Conservation (phyloP, 805 yeast species). For the Phaffomyces opuntiae region DNA sequence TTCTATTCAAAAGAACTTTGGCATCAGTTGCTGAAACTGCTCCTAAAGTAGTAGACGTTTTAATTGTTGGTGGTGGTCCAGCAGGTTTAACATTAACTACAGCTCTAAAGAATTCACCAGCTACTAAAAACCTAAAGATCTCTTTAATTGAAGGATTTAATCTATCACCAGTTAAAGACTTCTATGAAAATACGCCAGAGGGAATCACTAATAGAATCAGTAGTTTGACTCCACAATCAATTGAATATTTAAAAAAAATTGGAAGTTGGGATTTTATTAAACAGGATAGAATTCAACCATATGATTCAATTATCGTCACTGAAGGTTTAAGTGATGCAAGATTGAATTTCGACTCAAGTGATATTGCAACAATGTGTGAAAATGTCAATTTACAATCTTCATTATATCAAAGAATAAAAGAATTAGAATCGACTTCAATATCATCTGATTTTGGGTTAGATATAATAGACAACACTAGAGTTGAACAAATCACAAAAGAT, state of each 20-base stretch:
- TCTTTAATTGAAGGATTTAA: constrained; percentile 70
- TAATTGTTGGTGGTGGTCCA: constrained; percentile 95
- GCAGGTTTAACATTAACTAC: constrained; percentile 88
- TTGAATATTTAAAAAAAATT: constrained; percentile 54
- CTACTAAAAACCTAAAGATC: constrained; percentile 52
- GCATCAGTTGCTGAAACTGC: constrained; percentile 12
- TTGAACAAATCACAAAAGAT: constrained; percentile 41
- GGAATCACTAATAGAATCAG: constrained; percentile 73
- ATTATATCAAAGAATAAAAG: constrained; percentile 45
- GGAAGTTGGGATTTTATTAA: constrained; percentile 72
- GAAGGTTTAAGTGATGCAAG: constrained; percentile 72
- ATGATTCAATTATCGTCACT: constrained; percentile 77
- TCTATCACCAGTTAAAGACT: constrained; percentile 43
- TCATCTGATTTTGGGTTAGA: constrained; percentile 25
- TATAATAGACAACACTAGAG: constrained; percentile 64
- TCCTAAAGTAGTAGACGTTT: constrained; percentile 49
- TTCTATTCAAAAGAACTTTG: constrained; percentile 18
- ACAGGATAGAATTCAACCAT: constrained; percentile 67
- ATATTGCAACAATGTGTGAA: constrained; percentile 82
- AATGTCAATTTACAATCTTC: constrained; percentile 78
- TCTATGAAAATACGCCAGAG: constrained; percentile 30
- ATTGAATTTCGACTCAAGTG: constrained; percentile 62
- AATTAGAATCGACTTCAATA: constrained; percentile 26
- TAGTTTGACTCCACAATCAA: constrained; percentile 77
- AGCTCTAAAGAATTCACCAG: constrained; percentile 64